Evolutionary conservation across 2,329 filamentous ascomycete species (phyloP).

Genomic region (Trichoderma polysporum): DNA sequence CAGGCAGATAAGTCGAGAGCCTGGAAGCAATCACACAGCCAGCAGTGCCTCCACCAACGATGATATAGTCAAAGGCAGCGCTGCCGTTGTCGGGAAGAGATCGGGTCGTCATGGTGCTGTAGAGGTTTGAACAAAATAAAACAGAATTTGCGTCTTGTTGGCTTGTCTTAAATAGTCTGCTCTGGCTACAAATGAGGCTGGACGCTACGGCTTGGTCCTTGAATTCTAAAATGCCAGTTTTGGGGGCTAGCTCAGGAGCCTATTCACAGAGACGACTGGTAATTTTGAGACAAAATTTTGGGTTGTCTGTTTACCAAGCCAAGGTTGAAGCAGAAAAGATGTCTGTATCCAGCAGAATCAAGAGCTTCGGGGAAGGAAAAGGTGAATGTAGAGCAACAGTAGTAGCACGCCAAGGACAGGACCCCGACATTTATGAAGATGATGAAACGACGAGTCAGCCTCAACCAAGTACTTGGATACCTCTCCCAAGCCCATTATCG

Average conservation of each 20-base stretch:
- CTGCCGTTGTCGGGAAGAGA: conserved; percentile 62
- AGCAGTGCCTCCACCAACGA: conserved; percentile 82
- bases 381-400: neutral
- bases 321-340: neutral
- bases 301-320: neutral
- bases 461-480: neutral
- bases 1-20: conserved; percentile 77
- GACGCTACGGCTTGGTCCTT: neutral
- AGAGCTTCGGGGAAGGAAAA: neutral
- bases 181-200: neutral
- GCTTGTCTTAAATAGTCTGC: neutral
- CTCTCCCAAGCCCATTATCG: neutral
- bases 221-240: neutral
- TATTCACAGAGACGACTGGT: neutral
- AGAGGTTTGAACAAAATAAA: neutral
- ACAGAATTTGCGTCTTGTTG: neutral
- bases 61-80: conserved; percentile 77
- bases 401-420: neutral
- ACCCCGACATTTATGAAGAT: neutral
- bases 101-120: conserved; percentile 62
- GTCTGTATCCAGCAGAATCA: neutral
- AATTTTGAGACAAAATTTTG: neutral
- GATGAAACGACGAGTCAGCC: neutral
- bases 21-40: conserved; percentile 82
- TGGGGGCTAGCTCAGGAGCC: neutral